These are phyloP conservation scores for Nakazawaea populi DNA, from an alignment of 805 yeast genomes.

Conservation along the genomic window DNA sequence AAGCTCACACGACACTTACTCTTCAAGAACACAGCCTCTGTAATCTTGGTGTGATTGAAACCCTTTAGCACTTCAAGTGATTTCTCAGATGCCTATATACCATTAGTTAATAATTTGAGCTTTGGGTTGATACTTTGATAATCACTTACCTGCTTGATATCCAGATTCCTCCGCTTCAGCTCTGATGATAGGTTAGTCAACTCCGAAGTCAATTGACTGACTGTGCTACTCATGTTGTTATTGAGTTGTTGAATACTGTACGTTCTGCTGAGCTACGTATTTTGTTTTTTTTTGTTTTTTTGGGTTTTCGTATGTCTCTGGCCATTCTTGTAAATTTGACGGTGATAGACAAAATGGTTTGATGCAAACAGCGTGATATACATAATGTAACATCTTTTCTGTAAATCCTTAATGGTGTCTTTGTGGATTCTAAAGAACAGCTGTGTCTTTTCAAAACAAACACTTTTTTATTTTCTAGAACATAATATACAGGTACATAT, in stretches of 20 bases:
- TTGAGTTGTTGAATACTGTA: not conserved
- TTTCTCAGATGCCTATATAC: slow-evolving; percentile 35
- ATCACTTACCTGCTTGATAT: slow-evolving; percentile 52
- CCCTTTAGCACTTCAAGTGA: slow-evolving; percentile 41
- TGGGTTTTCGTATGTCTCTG: no score
- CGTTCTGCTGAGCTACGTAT: slow-evolving; percentile 8
- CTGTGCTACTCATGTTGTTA: slow-evolving; percentile 13
- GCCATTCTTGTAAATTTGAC: no score
- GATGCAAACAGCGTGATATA: no score
- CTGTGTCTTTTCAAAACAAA: no score
- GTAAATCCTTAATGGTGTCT: no score
- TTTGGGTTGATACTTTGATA: not conserved
- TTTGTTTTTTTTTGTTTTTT: slow-evolving; percentile 12
- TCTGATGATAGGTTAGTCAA: slow-evolving; percentile 58
- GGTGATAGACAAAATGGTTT: no score
- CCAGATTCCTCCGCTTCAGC: slow-evolving; percentile 63
- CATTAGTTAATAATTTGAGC: not conserved
- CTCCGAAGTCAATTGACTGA: slow-evolving; percentile 50
- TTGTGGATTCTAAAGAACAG: no score
- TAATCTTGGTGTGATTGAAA: slow-evolving; percentile 20
- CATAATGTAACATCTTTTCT: no score
- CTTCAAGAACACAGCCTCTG: slow-evolving; percentile 22
- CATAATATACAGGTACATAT: no score
- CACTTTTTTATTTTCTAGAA: no score
- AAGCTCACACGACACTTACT: slow-evolving; percentile 11